Base-by-base conservation (phyloP, 306 rosid genomes). In the Glycyrrhiza uralensis region DNA sequence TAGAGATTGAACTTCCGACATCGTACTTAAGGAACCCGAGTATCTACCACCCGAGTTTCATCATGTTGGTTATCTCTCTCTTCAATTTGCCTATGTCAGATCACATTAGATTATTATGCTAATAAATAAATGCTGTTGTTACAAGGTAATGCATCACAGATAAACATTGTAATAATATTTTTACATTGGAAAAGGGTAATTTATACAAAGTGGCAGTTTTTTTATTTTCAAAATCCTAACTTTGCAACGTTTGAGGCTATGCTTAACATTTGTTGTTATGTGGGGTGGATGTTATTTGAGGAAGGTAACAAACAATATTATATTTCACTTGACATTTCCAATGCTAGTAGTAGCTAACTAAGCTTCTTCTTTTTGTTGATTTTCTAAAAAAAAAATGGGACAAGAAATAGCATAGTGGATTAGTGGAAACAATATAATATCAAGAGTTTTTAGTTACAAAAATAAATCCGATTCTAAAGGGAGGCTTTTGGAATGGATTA, bases 281-380 rank as follows among this genome's bases (percentile, higher is more conserved):
- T 18, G 26, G 67, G 67, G 49, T 36, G 49, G 67, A 7, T 24
- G 36, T 61, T 36, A 35, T 61, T 61, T 61, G 67, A 61, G 47
- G 47, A 61, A 61, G 18, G 49, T 59, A 58, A 15, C n/a, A 2
- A 58, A 32, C 10, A 1, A 18, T 2, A 0, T 33, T 33, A 3
- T 1, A 5, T 17, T 60, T 33, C 46, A 28, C 29, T 56, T 29
- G 22, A 56, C 46, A 15, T 60, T 33, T 41, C 29, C 46, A 33
- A 17, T 18, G 35, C 19, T 3, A 10, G 17, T 11, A 12, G 29
- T 26, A 26, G 29, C 3, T 26, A 26, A 26, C 29, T 26, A 26
- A 26, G 3, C 29, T 26, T n/a, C 4, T 39, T 4, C 3, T 3
- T 39, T 11, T 39, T 13, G 5, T 13, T 10, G 2, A 9, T 1